These are phyloP conservation scores for Nothophytophthora sp. DNA, from an alignment of 352 stramenopile species.

Conservation along the genomic window DNA sequence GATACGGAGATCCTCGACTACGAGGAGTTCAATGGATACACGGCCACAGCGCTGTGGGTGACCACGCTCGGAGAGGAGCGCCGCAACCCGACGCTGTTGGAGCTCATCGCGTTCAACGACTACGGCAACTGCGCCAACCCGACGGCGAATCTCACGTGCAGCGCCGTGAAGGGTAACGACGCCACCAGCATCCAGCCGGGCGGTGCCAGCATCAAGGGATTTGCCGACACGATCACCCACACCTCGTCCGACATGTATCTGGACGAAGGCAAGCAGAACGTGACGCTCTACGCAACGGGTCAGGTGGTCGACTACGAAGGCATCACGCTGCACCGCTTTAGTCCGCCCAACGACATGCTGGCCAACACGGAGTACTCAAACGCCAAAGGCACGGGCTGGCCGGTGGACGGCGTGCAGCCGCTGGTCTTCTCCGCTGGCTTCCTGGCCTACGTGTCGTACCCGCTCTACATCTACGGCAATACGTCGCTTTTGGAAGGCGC, in stretches of 20 bases:
- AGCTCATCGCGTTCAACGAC: slow-evolving; percentile 40
- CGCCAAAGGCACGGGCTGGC: slow-evolving; percentile 47
- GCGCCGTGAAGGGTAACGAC: slow-evolving; percentile 50
- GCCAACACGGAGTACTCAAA: slow-evolving; percentile 31
- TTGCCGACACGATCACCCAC: slow-evolving; percentile 41
- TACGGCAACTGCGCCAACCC: slow-evolving; percentile 59
- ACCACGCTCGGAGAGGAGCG: slow-evolving; percentile 31
- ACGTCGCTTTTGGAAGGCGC: slow-evolving; percentile 39
- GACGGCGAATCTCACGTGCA: slow-evolving; percentile 58
- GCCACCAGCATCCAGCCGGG: slow-evolving; percentile 42
- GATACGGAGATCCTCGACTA: slow-evolving; percentile 54
- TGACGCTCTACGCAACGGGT: slow-evolving; percentile 49
- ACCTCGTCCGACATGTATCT: slow-evolving; percentile 48
- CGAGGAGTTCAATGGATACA: slow-evolving; percentile 50
- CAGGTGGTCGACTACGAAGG: slow-evolving; percentile 41
- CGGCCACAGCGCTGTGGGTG: slow-evolving; percentile 37
- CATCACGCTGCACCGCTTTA: slow-evolving; percentile 60
- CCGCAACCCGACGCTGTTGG: slow-evolving; percentile 52
- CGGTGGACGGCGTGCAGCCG: slow-evolving; percentile 55
- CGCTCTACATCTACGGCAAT: slow-evolving; percentile 61
- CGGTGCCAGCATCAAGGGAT: slow-evolving; percentile 50
- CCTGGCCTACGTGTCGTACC: slow-evolving; percentile 61
- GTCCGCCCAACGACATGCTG: slow-evolving; percentile 38
- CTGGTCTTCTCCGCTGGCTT: slow-evolving; percentile 56
- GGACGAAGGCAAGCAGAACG: slow-evolving; percentile 56